Conservation (phyloP, 2,329 filamentous ascomycete species). For the Thelonectria rubi region DNA sequence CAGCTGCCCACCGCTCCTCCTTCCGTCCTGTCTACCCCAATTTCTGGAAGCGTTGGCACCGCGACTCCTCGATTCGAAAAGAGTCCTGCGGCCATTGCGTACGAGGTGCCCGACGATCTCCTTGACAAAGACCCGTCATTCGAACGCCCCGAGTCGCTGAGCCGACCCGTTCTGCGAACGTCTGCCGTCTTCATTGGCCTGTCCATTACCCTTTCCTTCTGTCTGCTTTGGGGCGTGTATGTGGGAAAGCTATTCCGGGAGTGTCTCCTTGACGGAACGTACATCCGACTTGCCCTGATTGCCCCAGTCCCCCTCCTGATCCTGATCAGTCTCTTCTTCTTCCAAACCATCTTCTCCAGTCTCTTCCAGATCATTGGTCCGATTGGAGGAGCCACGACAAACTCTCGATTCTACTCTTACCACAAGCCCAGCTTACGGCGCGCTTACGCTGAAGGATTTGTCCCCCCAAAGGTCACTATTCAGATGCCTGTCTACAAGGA, state of each 20-base stretch:
- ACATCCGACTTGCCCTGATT: conserved; percentile 50
- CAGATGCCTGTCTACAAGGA: conserved; percentile 21
- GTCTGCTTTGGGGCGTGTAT: conserved; percentile 51
- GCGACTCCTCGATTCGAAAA: conserved; percentile 14
- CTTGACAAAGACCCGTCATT: conserved; percentile 13
- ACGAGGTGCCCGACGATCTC: conserved; percentile 8
- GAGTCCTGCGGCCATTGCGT: background rate
- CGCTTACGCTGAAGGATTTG: conserved; percentile 45
- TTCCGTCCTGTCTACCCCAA: conserved; percentile 7
- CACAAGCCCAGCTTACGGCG: conserved; percentile 47
- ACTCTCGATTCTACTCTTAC: conserved; percentile 57
- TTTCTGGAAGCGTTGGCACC: conserved; percentile 6
- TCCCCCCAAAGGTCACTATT: conserved; percentile 31
- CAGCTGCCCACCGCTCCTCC: conserved; percentile 10
- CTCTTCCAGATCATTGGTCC: conserved; percentile 60
- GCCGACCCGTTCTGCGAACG: background rate
- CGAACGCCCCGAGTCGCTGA: conserved; percentile 10
- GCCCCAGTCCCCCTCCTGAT: conserved; percentile 49
- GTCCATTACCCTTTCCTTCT: conserved; percentile 49
- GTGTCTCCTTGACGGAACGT: conserved; percentile 50
- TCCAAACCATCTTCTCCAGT: conserved; percentile 52
- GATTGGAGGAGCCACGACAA: conserved; percentile 53
- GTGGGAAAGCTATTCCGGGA: conserved; percentile 50
- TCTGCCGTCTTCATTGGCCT: conserved; percentile 47
- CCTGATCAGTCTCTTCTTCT: conserved; percentile 51